Percentiles rank a stretch among this genome's conserved stretches.
Conservation (phyloP, 495 filamentous ascomycete genomes). For the Penicillium silybi region DNA sequence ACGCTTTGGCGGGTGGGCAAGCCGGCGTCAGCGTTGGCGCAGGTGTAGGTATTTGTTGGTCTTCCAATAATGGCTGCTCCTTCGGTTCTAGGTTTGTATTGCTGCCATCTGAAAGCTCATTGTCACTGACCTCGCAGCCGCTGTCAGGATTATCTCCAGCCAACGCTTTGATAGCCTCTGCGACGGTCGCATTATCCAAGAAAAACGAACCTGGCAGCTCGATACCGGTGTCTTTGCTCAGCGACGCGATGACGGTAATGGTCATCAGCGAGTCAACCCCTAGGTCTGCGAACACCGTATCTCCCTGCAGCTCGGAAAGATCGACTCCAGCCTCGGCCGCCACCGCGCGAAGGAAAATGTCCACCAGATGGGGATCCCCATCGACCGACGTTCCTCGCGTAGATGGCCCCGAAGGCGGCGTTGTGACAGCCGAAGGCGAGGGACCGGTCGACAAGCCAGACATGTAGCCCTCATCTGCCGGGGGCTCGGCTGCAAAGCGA, state of each 20-base stretch:
- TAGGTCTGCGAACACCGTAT: constrained; percentile 36
- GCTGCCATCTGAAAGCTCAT: too few species aligned
- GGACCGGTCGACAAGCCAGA: too few species aligned
- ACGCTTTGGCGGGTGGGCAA: too few species aligned
- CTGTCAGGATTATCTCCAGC: too few species aligned
- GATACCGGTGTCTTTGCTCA: constrained; percentile 35
- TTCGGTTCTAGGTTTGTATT: too few species aligned
- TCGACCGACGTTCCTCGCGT: constrained; percentile 12
- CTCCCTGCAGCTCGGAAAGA: constrained; percentile 25
- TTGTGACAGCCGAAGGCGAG: too few species aligned
- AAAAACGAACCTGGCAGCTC: constrained; percentile 44
- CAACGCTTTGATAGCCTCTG: not conserved
- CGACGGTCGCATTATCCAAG: constrained; percentile 41
- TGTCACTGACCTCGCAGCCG: too few species aligned
- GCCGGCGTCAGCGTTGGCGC: too few species aligned
- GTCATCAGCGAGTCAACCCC: constrained; percentile 52
- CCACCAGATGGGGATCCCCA: not conserved
- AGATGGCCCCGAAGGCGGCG: too few species aligned
- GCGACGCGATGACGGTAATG: constrained; percentile 28
- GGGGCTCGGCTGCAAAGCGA: not conserved
- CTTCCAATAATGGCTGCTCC: too few species aligned
- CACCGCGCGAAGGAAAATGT: not conserved
- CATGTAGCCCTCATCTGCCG: too few species aligned
- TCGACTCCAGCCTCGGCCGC: constrained; percentile 24
- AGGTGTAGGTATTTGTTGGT: too few species aligned